phyloP scores from a whole-genome alignment of 78 protist genomes.

The Pirum gemmata region DNA sequence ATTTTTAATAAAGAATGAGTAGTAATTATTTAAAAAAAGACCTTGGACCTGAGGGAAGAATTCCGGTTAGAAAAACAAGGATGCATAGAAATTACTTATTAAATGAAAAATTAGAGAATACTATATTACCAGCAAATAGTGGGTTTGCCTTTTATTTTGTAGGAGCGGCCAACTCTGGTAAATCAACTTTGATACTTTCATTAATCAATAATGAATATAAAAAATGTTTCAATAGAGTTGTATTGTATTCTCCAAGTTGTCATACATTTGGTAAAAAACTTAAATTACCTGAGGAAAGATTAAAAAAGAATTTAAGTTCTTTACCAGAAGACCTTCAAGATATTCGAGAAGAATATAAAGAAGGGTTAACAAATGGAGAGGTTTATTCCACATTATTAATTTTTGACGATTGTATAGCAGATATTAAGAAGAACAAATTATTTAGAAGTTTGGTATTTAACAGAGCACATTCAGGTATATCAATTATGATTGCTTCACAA shows the following conservation, averaged over 20 bases:
- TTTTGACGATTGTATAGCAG: background rate
- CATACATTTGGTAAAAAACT: background rate
- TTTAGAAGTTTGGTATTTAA: background rate
- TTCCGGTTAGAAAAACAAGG: background rate
- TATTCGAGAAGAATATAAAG: background rate
- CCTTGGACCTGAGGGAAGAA: background rate
- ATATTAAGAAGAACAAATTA: background rate
- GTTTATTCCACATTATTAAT: background rate
- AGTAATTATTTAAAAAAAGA: background rate
- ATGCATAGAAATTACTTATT: background rate
- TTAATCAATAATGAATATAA: background rate
- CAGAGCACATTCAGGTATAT: background rate
- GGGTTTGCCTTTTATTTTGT: background rate
- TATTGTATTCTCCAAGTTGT: background rate
- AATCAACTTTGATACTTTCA: background rate
- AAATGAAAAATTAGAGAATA: background rate
- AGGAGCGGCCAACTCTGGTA: background rate
- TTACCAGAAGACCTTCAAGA: background rate
- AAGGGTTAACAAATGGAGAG: background rate
- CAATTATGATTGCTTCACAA: background rate
- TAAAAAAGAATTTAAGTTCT: background rate
- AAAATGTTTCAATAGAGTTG: background rate
- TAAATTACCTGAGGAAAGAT: background rate
- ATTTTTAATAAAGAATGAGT: background rate
- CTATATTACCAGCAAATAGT: background rate